Evolutionary conservation across 352 stramenopile genomes (phyloP).

Genomic region (Peronospora tabacina): DNA sequence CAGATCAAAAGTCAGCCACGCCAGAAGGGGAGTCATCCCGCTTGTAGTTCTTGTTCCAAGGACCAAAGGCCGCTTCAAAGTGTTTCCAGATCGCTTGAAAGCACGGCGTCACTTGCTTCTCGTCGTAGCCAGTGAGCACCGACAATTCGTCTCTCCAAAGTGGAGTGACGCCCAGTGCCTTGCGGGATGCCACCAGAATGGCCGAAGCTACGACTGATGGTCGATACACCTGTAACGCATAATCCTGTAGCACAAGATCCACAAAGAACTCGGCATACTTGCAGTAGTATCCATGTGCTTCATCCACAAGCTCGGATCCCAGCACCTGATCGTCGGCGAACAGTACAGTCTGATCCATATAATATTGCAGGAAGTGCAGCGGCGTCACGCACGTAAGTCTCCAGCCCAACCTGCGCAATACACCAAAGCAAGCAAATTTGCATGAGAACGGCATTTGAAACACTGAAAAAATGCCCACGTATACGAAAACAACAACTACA

Average conservation of each 20-base stretch:
- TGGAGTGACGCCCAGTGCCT: conserved; percentile 68
- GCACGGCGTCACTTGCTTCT: conserved; percentile 71
- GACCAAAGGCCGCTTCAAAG: conserved; percentile 66
- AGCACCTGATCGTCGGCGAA: conserved; percentile 77
- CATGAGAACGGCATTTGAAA: conserved; percentile 7
- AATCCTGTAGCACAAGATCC: conserved; percentile 80
- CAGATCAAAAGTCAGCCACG: conserved; percentile 48
- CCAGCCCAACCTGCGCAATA: conserved; percentile 52
- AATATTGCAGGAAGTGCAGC: conserved; percentile 79
- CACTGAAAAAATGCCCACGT: neutral
- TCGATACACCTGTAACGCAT: conserved; percentile 74
- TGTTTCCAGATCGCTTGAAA: conserved; percentile 80
- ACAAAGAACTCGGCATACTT: conserved; percentile 85
- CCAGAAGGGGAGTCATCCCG: conserved; percentile 66
- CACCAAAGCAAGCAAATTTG: conserved; percentile 20
- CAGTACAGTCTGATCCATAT: conserved; percentile 65
- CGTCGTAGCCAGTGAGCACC: conserved; percentile 71
- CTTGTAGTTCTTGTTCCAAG: conserved; percentile 53
- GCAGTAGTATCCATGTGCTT: conserved; percentile 69
- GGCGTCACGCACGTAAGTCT: conserved; percentile 57
- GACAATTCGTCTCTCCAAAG: conserved; percentile 80
- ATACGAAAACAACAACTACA: conserved; percentile 10
- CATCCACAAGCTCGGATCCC: conserved; percentile 58
- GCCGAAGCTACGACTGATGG: conserved; percentile 70
- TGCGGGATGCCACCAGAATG: conserved; percentile 68